Base-by-base conservation (phyloP, 345 rosid species). In the Salix exigua region DNA sequence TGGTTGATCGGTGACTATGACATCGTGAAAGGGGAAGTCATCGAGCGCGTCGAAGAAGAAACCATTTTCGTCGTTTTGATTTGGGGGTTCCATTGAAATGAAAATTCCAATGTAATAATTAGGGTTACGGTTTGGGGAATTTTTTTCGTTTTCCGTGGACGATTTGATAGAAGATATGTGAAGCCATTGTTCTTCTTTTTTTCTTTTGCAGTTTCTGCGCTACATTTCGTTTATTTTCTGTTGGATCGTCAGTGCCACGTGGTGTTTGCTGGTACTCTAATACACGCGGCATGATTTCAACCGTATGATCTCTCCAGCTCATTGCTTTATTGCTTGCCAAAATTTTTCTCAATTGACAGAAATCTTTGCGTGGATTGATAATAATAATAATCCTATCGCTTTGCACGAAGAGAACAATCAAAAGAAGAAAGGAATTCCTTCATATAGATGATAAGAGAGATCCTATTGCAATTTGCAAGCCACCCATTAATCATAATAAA, bases 1-100 rank as follows among this genome's bases (percentile, higher is more conserved):
- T n/a, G 84, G 77, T 78, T 77, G 74, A 46, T 79, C 81, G 44
- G 75, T 25, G 31, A 31, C 40, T 73, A 50, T 4, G 85, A 87
- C 86, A 73, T 89, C 93, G 83, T 81, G 58, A 48, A 85, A 87
- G 2, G 86, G 86, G 71, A 90, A 91, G 33, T 89, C 89, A 53
- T 88, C 94, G 17, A 71, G 73, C 0, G 96, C 90, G 74, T 90
- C 97, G 66, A 76, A 70, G 82, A 95, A 93, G 31, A 7, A 66
- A 61, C 77, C 89, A 17, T 73, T 75, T 40, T 70, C 66, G 37
- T 66, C 26, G 23, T 26, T 35, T 31, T 67, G 75, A 55, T 23
- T 66, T 17, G 74, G 68, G 25, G 77, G 51, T 11, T 86, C 86
- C 88, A 88, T 86, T 64, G 64, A 25, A n/a, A n/a, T 18, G 13